Percentiles rank a stretch among this genome's conserved stretches.
Evolutionary conservation across 2,329 filamentous ascomycete species (phyloP).

Genomic region (Xylaria sp.): DNA sequence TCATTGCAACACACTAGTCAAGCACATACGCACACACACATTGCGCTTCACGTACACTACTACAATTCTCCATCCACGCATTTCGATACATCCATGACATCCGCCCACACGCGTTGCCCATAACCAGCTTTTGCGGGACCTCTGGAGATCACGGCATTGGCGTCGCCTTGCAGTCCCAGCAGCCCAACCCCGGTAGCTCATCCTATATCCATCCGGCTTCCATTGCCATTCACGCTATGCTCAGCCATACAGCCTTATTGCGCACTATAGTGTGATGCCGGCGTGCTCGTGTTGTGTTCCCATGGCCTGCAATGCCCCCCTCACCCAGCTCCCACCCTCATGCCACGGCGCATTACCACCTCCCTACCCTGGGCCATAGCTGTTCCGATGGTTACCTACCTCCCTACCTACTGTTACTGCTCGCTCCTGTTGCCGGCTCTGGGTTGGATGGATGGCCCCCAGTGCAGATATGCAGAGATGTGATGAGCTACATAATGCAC

Average conservation of each 20-base stretch:
- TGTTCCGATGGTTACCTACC: slow-evolving; percentile 4
- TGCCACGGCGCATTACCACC: slow-evolving; percentile 6
- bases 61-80: neutral
- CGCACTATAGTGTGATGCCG: slow-evolving; percentile 12
- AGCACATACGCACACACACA: slow-evolving; percentile 12
- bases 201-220: slow-evolving; percentile 12
- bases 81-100: neutral
- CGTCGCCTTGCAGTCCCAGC: slow-evolving; percentile 23
- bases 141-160: slow-evolving; percentile 13
- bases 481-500: slow-evolving; percentile 26
- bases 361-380: neutral
- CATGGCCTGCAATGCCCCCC: neutral
- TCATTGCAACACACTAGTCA: slow-evolving; percentile 19
- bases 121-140: slow-evolving; percentile 19
- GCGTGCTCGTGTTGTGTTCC: slow-evolving; percentile 20
- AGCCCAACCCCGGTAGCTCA: slow-evolving; percentile 11
- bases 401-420: slow-evolving; percentile 5
- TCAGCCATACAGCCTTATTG: slow-evolving; percentile 25
- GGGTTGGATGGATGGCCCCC: slow-evolving; percentile 25
- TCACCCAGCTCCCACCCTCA: slow-evolving; percentile 9
- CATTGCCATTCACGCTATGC: slow-evolving; percentile 8
- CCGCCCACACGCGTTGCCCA: slow-evolving; percentile 14
- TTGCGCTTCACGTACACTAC: neutral
- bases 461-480: slow-evolving; percentile 26
- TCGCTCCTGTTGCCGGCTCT: slow-evolving; percentile 3